Evolutionary conservation across 805 yeast genomes (phyloP), one percentile per base, ranked within the genome.

Genomic region (Candida namnaoensis): DNA sequence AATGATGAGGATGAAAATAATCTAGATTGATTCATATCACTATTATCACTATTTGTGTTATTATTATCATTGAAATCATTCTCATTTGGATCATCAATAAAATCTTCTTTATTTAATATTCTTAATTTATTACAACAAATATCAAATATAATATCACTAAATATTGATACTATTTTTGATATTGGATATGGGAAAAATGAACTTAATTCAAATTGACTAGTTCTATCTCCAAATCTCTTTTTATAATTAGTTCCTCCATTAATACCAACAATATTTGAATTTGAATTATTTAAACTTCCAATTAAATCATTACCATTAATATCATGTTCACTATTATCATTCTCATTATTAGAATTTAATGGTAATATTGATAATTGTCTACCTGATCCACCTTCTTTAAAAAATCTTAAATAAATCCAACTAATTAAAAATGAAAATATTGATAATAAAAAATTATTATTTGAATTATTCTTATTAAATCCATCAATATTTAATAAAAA

Each of bases 291-390:
- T 37, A 61, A 50, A 38, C 55, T 68, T 34, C 60, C 69, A n/a
- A n/a, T n/a, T n/a, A n/a, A n/a, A n/a, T n/a, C n/a, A n/a, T n/a
- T n/a, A n/a, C n/a, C n/a, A n/a, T n/a, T n/a, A n/a, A n/a, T n/a
- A n/a, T n/a, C n/a, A n/a, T n/a, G n/a, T n/a, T n/a, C 8, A 26
- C 28, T 8, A 6, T 7, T 26, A 26, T 8, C 8, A 23, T 34
- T 36, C 12, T 38, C 14, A 13, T 14, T 37, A n/a, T 14, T 33
- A 10, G 34, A 15, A 5, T 6, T 56, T 47, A 34, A 37, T 6
- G 74, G 74, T n/a, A 69, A 48, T 36, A 69, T 40, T 38, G 66
- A 63, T n/a, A 69, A 56, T 44, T 68, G 71, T 43, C 71, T 51
- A 14, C 69, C 73, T 47, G 66, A 66, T 2, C 71, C 57, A 15